A percentile compares a stretch with the other conserved stretches of the same genome.
These are phyloP conservation scores for Blepharisma stoltei DNA, from an alignment of 73 alveolate genomes.

Conservation along the genomic window DNA sequence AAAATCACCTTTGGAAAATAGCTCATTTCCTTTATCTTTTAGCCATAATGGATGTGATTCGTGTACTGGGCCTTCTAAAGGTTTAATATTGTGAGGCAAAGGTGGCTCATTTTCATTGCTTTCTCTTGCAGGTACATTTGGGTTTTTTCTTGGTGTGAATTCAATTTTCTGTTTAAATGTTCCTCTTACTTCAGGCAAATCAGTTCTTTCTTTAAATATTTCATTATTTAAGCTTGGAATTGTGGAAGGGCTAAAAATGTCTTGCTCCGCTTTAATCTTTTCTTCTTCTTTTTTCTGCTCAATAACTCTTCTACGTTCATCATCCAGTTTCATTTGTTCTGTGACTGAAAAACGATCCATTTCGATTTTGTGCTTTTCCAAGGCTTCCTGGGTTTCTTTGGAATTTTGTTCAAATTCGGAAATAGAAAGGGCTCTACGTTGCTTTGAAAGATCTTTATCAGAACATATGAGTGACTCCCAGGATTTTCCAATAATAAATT, in stretches of 20 bases:
- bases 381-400: not conserved
- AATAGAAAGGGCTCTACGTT: not conserved
- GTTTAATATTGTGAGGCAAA: slow-evolving; percentile 77
- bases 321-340: slow-evolving; percentile 19
- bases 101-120: slow-evolving; percentile 83
- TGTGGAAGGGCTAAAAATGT: not conserved
- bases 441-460: not conserved
- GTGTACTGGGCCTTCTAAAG: slow-evolving; percentile 79
- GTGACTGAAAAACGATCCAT: slow-evolving; percentile 20
- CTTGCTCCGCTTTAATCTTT: not conserved
- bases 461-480: not conserved
- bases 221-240: not conserved
- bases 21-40: slow-evolving; percentile 91
- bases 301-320: not conserved
- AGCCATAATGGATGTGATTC: slow-evolving; percentile 91
- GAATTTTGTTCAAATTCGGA: not conserved
- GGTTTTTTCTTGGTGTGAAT: slow-evolving; percentile 74
- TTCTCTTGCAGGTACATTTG: slow-evolving; percentile 90
- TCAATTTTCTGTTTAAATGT: slow-evolving; percentile 59
- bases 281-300: slow-evolving; percentile 14
- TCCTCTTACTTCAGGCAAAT: slow-evolving; percentile 48
- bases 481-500: not conserved
- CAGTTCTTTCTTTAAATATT: slow-evolving; percentile 21
- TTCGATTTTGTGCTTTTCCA: slow-evolving; percentile 6
- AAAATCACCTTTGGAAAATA: slow-evolving; percentile 78